These are phyloP conservation scores for Durio zibethinus DNA, from an alignment of 345 rosid species.

Conservation along the genomic window DNA sequence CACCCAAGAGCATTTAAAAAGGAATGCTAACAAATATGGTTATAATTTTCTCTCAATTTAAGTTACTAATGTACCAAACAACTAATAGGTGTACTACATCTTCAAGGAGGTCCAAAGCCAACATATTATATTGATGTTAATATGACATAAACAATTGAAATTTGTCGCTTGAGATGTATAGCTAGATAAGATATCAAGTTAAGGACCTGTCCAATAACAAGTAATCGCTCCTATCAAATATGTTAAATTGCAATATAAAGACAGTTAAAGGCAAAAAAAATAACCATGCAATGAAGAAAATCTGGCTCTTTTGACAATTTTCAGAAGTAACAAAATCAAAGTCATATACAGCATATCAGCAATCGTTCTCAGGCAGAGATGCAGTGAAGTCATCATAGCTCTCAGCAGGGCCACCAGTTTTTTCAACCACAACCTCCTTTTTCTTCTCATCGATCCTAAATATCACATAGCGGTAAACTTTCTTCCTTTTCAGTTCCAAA, in stretches of 20 bases:
- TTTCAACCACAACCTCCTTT: constrained; percentile 62
- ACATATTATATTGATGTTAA: background rate
- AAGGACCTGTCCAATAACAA: background rate
- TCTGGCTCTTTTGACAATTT: constrained; percentile 77
- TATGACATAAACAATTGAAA: background rate
- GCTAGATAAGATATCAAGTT: background rate
- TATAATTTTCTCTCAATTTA: background rate
- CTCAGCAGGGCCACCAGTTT: constrained; percentile 61
- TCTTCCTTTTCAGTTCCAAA: constrained; percentile 68
- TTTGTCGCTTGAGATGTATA: background rate
- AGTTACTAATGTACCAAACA: background rate
- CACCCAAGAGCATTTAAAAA: background rate
- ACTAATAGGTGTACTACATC: background rate
- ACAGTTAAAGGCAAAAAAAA: constrained; percentile 14
- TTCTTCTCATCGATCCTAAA: constrained; percentile 65
- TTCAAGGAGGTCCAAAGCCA: background rate
- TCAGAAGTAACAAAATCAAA: constrained; percentile 65
- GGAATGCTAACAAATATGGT: background rate
- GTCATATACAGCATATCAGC: constrained; percentile 70
- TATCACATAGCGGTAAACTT: constrained; percentile 59
- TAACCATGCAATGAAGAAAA: constrained; percentile 70
- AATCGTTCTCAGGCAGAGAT: constrained; percentile 63
- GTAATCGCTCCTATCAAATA: background rate
- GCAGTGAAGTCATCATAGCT: constrained; percentile 64
- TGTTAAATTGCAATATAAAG: background rate